Base-by-base conservation (phyloP, 495 filamentous ascomycete genomes). In the Talaromyces borbonicus region DNA sequence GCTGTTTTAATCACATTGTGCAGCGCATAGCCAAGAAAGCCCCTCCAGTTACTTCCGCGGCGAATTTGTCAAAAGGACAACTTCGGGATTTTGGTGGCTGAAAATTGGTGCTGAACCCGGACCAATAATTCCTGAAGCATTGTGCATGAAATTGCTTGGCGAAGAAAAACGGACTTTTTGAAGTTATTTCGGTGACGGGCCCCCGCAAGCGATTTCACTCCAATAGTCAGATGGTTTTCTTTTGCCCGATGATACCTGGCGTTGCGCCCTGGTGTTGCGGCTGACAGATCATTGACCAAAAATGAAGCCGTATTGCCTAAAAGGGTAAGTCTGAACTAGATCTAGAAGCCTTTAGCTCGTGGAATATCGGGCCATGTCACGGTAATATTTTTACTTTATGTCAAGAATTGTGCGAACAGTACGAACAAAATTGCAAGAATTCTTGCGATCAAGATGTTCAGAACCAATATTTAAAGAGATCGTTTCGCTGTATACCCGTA, bases 351-450 rank as follows among this genome's bases (percentile, higher is more conserved):
- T 5, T 22, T 38, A 8, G 15, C 12, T 22, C 18, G 35, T 22
- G 35, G 35, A 38, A 15, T 38, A 38, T 38, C 35, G 35, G 35
- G 19, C 35, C 8, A 20, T 38, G 35, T 38, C 22, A 29, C 35
- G 4, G 35, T 38, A 16, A 38, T 38, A n/a, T 20, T 38, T 4
- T 2, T 5, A 18, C 15, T 16, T 16, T 14, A 36, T 36, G 14
- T 22, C 16, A 20, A 20, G 15, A 38, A 2, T 9, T 7, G 22
- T 1, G 18, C 22, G 35, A 38, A n/a, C n/a, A n/a, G n/a, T n/a
- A n/a, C n/a, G n/a, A n/a, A n/a, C n/a, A n/a, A n/a, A n/a, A n/a
- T n/a, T n/a, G n/a, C n/a, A n/a, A 38, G 1, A 1, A 20, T 22
- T 19, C 22, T 6, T 38, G 12, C 19, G 16, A 11, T 4, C 22